Evolutionary conservation across 805 yeast genomes (phyloP), one percentile per base, ranked within the genome.

Genomic region (Kuraishia piskuri): DNA sequence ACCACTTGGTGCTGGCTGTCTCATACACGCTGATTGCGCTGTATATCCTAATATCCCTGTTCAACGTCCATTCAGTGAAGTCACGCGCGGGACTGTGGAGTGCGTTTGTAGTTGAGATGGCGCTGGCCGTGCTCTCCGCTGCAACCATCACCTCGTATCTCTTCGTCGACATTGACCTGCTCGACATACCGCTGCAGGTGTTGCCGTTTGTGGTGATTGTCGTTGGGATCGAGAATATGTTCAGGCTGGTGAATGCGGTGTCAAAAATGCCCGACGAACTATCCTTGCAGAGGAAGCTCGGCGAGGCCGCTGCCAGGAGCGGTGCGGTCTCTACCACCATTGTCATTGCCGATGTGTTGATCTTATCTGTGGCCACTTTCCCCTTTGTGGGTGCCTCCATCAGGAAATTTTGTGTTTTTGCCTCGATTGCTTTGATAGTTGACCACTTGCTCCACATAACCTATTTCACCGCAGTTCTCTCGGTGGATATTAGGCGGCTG

Each of bases 401-500:
- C 5, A 63, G 66, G 50, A 71, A 74, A 51, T 72, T 73, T 48
- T 76, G 81, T 52, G 57, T 74, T 10, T 81, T 80, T 59, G 66
- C 79, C 1, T 59, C 75, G 1, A 51, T 77, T 25, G 76, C 84
- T 0, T 58, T 86, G n/a, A 25, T 79, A 1, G 65, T 84, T 45
- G 88, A 86, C 57, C 86, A 81, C 61, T 54, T 77, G 4, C 68
- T 88, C 44, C 89, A 84, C 58, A 62, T 82, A 50, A 79, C 91
- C 1, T 88, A 74, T 64, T 78, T 87, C 55, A 70, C 83, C 1
- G 82, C 90, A 0, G 80, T 87, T 1, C 68, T 88, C 26, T 75
- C 85, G 19, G 78, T 88, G 44, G 96, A 89, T 67, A 68, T 83
- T 26, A 76, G 83, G 49, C 73, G 89, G 52, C 64, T 78, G 24